These are phyloP conservation scores for Lupinus albus DNA, from an alignment of 306 rosid genomes.

Conservation along the genomic window DNA sequence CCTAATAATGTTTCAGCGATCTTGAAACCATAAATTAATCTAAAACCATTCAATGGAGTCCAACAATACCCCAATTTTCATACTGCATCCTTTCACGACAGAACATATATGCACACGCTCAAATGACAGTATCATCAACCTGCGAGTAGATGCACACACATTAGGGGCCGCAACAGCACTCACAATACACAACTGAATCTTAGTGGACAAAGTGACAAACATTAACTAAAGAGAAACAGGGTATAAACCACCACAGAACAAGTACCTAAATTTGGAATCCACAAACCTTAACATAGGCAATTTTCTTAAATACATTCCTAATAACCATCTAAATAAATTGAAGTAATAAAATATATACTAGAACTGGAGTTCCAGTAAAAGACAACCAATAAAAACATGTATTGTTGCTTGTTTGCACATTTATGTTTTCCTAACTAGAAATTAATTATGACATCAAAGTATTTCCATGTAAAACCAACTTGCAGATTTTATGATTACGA, in stretches of 20 bases:
- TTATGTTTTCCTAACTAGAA: conserved; percentile 2
- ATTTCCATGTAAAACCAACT: conserved; percentile 13
- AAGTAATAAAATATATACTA: neutral
- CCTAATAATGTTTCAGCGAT: conserved; percentile 53
- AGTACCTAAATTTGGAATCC: neutral
- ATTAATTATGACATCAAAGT: neutral
- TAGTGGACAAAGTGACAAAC: neutral
- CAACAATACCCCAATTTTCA: conserved; percentile 42
- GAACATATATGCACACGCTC: conserved; percentile 41
- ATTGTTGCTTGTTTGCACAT: neutral
- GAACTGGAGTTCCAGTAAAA: conserved; percentile 1
- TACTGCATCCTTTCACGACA: conserved; percentile 37
- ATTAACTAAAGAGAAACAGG: conserved; percentile 4
- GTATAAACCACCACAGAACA: conserved; percentile 10
- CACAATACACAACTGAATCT: too few species aligned
- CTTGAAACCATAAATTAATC: conserved; percentile 45
- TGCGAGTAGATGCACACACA: conserved; percentile 18
- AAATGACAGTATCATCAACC: conserved; percentile 49
- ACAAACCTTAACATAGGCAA: neutral
- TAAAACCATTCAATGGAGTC: conserved; percentile 49
- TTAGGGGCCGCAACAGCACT: conserved; percentile 29
- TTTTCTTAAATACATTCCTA: neutral
- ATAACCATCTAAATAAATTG: neutral
- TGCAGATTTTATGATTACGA: neutral
- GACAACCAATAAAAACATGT: neutral